Evolutionary conservation across 495 filamentous ascomycete species (phyloP).

Genomic region (Aspergillus saccharolyticus): DNA sequence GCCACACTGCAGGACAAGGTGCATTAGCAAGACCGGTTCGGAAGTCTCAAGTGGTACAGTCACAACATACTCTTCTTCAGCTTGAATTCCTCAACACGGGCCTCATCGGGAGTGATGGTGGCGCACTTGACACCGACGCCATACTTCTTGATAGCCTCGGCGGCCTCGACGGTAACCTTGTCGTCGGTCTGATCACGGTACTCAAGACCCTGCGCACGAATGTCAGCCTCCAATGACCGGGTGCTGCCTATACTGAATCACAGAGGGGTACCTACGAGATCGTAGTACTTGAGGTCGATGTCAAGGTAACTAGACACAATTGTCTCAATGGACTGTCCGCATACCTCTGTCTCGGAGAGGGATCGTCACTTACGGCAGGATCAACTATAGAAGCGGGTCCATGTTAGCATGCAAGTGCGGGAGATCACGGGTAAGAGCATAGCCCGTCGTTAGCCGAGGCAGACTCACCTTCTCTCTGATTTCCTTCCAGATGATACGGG

Average conservation of each 20-base stretch:
- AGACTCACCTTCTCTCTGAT: constrained; percentile 83
- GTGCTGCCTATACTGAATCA: constrained; percentile 6
- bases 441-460: constrained; percentile 12
- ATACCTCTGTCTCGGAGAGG: background rate
- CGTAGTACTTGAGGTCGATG: constrained; percentile 98
- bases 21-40: constrained; percentile 10
- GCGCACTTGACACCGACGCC: constrained; percentile 98
- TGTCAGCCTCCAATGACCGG: constrained; percentile 2
- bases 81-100: constrained; percentile 92
- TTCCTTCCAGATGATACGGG: constrained; percentile 94
- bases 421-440: constrained; percentile 10
- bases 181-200: constrained; percentile 96
- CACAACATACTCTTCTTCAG: constrained; percentile 80
- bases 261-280: constrained; percentile 51
- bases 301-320: constrained; percentile 64
- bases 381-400: constrained; percentile 56
- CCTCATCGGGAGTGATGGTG: constrained; percentile 97
- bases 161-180: constrained; percentile 88
- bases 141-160: constrained; percentile 98
- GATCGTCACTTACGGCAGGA: constrained; percentile 59
- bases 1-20: constrained; percentile 68
- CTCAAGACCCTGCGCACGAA: constrained; percentile 63
- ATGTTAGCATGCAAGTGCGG: constrained; percentile 9
- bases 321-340: constrained; percentile 14
- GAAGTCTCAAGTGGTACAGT: background rate